Evolutionary conservation across 2,329 filamentous ascomycete species (phyloP).

Genomic region (Lachnellula hyalina): DNA sequence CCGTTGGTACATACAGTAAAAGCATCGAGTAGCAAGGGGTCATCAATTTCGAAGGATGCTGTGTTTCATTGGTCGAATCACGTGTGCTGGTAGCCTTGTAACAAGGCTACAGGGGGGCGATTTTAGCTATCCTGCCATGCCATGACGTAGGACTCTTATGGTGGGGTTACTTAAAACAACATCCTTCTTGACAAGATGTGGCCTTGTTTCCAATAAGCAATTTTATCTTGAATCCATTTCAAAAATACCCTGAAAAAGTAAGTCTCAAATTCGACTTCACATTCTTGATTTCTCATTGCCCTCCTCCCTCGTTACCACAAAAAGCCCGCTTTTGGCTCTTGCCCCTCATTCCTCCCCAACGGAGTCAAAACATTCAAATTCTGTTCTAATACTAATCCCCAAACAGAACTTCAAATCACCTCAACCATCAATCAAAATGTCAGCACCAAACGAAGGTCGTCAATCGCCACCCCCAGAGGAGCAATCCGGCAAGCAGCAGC

Average conservation of each 20-base stretch:
- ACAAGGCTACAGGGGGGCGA: background rate
- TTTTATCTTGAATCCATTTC: background rate
- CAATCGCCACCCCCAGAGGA: constrained; percentile 72
- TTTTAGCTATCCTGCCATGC: background rate
- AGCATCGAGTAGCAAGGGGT: too few species aligned
- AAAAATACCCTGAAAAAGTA: background rate
- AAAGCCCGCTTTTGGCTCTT: too few species aligned
- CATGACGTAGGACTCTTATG: background rate
- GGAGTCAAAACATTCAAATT: background rate
- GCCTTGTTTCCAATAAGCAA: background rate
- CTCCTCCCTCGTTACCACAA: background rate
- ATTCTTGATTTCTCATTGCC: background rate
- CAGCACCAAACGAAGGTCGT: constrained; percentile 58
- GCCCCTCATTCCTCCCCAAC: background rate
- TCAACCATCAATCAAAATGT: constrained; percentile 21
- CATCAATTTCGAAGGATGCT: background rate
- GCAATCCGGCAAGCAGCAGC: constrained; percentile 60
- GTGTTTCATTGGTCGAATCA: background rate
- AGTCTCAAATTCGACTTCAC: background rate
- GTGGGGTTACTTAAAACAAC: constrained; percentile 1
- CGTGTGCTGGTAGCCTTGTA: background rate
- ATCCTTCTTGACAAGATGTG: constrained; percentile 3
- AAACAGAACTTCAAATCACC: background rate
- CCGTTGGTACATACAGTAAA: too few species aligned
- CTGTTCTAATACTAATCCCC: background rate